Evolutionary conservation across 805 yeast genomes (phyloP).

Genomic region (Kuraishia capsulata): DNA sequence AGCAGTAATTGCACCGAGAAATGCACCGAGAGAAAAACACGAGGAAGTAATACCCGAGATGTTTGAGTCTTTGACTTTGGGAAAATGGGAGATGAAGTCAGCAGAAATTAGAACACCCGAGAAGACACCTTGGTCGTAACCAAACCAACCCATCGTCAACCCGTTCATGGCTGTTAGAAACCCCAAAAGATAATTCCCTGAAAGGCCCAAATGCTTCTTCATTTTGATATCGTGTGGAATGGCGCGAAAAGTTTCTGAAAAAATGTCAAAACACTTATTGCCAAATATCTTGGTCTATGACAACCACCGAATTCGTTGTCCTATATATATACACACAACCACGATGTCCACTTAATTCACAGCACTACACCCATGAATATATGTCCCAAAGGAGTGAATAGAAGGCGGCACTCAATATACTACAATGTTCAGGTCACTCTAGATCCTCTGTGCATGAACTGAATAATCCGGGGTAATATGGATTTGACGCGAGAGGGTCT

Average conservation of each 20-base stretch:
- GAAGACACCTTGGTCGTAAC: slow-evolving; percentile 7
- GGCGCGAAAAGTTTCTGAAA: not conserved
- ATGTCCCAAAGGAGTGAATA: too few species aligned
- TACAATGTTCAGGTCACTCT: too few species aligned
- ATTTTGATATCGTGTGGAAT: not conserved
- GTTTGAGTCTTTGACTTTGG: slow-evolving; percentile 1
- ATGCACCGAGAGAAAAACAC: slow-evolving; percentile 45
- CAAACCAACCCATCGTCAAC: slow-evolving; percentile 8
- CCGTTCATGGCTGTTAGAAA: slow-evolving; percentile 6
- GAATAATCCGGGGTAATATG: too few species aligned
- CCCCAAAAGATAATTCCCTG: slow-evolving; percentile 4
- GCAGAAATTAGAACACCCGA: slow-evolving; percentile 7
- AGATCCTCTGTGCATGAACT: too few species aligned
- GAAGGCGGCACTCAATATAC: too few species aligned
- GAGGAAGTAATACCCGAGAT: slow-evolving; percentile 3
- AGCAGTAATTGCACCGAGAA: slow-evolving; percentile 43
- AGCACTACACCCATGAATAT: too few species aligned
- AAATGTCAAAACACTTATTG: too few species aligned
- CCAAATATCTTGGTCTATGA: too few species aligned
- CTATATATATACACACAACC: too few species aligned
- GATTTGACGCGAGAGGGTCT: too few species aligned
- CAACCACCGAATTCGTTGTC: too few species aligned
- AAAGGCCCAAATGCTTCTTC: slow-evolving; percentile 6
- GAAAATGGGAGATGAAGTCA: slow-evolving; percentile 7
- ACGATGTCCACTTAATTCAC: too few species aligned